Conservation (phyloP, 768 basidiomycete genomes). For the Pisolithus microcarpus region DNA sequence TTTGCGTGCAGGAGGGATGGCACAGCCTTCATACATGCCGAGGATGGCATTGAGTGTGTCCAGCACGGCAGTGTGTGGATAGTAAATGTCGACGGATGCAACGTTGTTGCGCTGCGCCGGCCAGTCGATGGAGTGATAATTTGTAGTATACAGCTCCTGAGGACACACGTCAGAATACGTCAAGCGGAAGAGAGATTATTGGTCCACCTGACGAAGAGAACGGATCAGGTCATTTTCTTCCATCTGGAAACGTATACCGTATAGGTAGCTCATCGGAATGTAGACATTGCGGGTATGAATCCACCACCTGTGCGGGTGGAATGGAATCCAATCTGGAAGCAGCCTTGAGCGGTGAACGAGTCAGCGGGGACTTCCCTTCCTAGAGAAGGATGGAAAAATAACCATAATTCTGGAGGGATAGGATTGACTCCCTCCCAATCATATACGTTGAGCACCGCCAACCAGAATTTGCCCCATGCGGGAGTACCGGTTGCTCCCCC, state of each 20-base stretch:
- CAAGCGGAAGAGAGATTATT: not conserved
- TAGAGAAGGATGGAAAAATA: conserved; percentile 8
- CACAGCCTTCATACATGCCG: conserved; percentile 64
- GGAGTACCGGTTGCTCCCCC: conserved; percentile 77
- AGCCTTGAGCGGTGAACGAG: conserved; percentile 46
- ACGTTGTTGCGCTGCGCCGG: conserved; percentile 85
- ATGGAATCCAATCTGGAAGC: conserved; percentile 82
- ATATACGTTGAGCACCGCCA: conserved; percentile 86
- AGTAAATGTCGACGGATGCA: conserved; percentile 70
- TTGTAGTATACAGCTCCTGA: conserved; percentile 80
- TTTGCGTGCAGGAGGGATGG: conserved; percentile 64
- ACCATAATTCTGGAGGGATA: conserved; percentile 90
- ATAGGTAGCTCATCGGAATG: conserved; percentile 86
- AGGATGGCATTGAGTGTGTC: conserved; percentile 59
- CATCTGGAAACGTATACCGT: conserved; percentile 60
- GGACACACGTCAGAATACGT: not conserved
- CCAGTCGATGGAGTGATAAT: conserved; percentile 85
- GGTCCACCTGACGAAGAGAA: conserved; percentile 60
- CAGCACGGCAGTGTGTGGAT: conserved; percentile 70
- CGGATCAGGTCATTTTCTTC: conserved; percentile 71
- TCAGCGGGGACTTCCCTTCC: not conserved
- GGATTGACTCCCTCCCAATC: conserved; percentile 95
- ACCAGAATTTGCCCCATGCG: conserved; percentile 97
- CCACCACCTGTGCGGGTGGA: conserved; percentile 98
- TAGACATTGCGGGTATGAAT: conserved; percentile 90